Evolutionary conservation across 257 asterid genomes (phyloP), one percentile per base, ranked within the genome.

Genomic region (Solanum bulbocastanum): DNA sequence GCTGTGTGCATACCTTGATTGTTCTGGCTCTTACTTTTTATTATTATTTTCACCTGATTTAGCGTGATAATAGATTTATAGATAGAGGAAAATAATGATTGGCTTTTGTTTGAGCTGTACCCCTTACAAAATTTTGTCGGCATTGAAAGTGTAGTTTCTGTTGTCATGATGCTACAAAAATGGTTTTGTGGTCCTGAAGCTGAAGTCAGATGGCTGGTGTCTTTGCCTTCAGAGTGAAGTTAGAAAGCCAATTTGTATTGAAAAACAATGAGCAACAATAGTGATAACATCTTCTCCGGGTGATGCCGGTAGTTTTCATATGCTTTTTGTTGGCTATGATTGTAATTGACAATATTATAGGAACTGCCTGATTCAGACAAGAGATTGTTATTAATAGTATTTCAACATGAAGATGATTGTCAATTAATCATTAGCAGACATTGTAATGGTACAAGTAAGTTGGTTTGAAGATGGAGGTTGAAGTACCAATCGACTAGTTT

Each of bases 381-480:
- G 5, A 36, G 32, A 74, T 36, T 10, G 83, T 74, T 74, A 35
- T 36, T 73, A 10, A 10, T 35, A 18, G 18, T 18, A 73, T 10
- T 20, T 20, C 81, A 20, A 18, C 46, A 35, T 18, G 46, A 73
- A 73, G 79, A 8, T 35, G 46, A 35, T 35, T 73, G 13, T 22
- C 82, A 73, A 20, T 73, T 36, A 10, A 73, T 36, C 52, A 10
- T 10, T 74, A 74, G 52, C 52, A 74, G 20, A 74, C 52, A 37
- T 74, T 22, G 6, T 74, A 74, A 22, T 74, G 15, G 18, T 74
- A 22, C 83, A 36, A 36, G 8, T 58, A 58, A 20, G 12, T 58
- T 3, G 25, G 27, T 20, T 60, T 92, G 91, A 95, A 90, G 89
- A 94, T 96, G 99, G 99, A 95, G 88, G 97, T 95, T 87, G 98